Evolutionary conservation across 805 yeast species (phyloP), one percentile per base, ranked within the genome.

Genomic region (Ogataea ramenticola): DNA sequence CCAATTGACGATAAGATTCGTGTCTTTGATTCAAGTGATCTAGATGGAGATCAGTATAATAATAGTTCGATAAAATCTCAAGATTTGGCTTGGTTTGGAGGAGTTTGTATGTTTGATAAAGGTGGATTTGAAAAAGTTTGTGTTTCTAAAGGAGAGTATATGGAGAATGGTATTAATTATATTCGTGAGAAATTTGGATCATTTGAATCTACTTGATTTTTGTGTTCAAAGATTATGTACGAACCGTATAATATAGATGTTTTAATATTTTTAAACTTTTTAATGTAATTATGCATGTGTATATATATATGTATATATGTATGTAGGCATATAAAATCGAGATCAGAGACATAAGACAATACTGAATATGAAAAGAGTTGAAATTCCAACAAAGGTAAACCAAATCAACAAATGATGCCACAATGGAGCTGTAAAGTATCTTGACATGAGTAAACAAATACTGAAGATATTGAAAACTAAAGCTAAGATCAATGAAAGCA

Each of bases 91-190:
- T 82, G 87, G 84, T 60, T 67, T 36, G 75, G 84, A 10, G 87
- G 82, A 42, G 57, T 67, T 14, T 47, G 52, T 6, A 68, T 82
- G 42, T 73, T 72, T 19, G 66, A 71, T 3, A 64, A 68, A 17
- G 75, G 67, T 27, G 69, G 75, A 9, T 66, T 73, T 44, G 61
- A 64, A 16, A 70, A 75, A 33, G 74, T 82, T 16, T 70, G 79
- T 43, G 79, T 93, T 7, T 74, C 95, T 0, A 77, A 81, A 47
- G 77, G 79, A 45, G 98, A 93, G 41, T 93, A 89, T 55, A 72
- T 77, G 50, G 99, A 93, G 61, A 82, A 86, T 56, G 99, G 99
- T 0, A 71, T 79, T 19, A 64, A 60, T 46, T 64, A 62, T 43
- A 57, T 60, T 12, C 63, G 57, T 42, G 62, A 58, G 40, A 62